phyloP scores from a whole-genome alignment of 2,329 filamentous ascomycete genomes.

The Leptosphaerulina australis region DNA sequence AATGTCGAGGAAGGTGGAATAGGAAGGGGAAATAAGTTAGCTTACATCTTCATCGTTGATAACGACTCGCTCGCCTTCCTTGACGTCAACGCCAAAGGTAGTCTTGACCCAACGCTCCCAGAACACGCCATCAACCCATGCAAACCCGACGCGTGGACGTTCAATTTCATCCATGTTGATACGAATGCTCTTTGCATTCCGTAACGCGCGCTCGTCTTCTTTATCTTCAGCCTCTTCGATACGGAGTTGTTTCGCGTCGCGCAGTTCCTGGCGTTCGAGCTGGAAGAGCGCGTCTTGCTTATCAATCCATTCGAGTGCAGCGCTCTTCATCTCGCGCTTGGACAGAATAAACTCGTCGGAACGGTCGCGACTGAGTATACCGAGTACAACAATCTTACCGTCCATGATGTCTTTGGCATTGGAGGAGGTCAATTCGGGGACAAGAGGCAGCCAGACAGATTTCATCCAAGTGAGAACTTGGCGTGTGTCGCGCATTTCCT shows the following conservation, averaged over 20 bases:
- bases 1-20: neutral
- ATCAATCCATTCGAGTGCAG: conserved; percentile 97
- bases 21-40: neutral
- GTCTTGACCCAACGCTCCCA: conserved; percentile 97
- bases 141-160: conserved; percentile 89
- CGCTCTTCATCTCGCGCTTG: conserved; percentile 90
- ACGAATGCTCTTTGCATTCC: conserved; percentile 85
- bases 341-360: conserved; percentile 77
- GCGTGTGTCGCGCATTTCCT: conserved; percentile 88
- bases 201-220: conserved; percentile 83
- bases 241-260: conserved; percentile 91
- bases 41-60: conserved; percentile 97
- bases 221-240: conserved; percentile 97
- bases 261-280: conserved; percentile 87
- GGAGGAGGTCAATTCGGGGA: conserved; percentile 87
- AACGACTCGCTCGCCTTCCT: conserved; percentile 86
- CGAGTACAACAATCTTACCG: conserved; percentile 91
- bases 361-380: conserved; percentile 80
- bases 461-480: conserved; percentile 91
- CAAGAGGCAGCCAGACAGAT: conserved; percentile 92
- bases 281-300: conserved; percentile 92
- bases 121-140: conserved; percentile 95
- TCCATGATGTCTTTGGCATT: conserved; percentile 97
- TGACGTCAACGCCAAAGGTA: conserved; percentile 90
- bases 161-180: conserved; percentile 89